Percentiles rank a stretch among this genome's conserved stretches.
These are phyloP conservation scores for Aspergillus texensis DNA, from an alignment of 2,329 filamentous ascomycete genomes.

Conservation along the genomic window DNA sequence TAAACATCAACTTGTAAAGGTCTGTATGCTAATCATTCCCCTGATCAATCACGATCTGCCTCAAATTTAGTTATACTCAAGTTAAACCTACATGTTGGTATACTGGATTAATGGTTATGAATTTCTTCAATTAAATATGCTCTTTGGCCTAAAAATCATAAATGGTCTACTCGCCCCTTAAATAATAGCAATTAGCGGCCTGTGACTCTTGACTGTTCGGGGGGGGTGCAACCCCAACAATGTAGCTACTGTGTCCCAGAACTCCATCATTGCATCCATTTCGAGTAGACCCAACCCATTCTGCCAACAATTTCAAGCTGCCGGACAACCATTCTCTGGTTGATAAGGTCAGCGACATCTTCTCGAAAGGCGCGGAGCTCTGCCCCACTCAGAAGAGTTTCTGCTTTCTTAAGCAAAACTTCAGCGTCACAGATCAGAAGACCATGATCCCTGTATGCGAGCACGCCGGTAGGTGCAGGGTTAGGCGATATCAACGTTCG, in stretches of 20 bases:
- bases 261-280: constrained; percentile 59
- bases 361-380: constrained; percentile 84
- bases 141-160: neutral
- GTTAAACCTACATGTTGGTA: no score
- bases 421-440: constrained; percentile 89
- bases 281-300: constrained; percentile 86
- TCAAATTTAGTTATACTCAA: no score
- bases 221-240: neutral
- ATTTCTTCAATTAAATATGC: neutral
- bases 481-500: constrained; percentile 71
- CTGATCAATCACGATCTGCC: neutral
- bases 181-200: neutral
- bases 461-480: constrained; percentile 71
- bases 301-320: constrained; percentile 80
- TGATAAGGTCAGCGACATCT: constrained; percentile 82
- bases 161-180: neutral
- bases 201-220: neutral
- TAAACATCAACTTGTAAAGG: neutral
- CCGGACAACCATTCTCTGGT: constrained; percentile 72
- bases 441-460: constrained; percentile 92
- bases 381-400: constrained; percentile 69
- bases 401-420: constrained; percentile 71
- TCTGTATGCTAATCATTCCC: neutral
- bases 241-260: neutral
- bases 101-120: no score